A percentile compares a stretch with the other conserved stretches of the same genome.
These are phyloP conservation scores for Phialemoniopsis sp. DNA, from an alignment of 2,329 filamentous ascomycete species.

Conservation along the genomic window DNA sequence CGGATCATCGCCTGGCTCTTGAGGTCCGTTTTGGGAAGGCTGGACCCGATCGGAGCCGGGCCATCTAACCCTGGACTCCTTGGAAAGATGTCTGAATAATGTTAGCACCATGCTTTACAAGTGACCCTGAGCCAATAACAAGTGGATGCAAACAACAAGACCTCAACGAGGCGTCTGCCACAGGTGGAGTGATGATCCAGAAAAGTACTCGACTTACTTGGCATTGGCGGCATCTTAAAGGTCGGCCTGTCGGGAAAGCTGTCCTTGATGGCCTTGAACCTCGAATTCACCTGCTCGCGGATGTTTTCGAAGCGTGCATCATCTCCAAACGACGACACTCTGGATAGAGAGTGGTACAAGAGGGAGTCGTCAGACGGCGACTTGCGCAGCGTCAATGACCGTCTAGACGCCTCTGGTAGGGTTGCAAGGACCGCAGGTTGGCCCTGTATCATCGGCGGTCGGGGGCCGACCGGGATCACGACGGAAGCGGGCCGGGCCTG, in stretches of 20 bases:
- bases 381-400: slow-evolving; percentile 43
- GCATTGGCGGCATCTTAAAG: slow-evolving; percentile 64
- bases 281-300: slow-evolving; percentile 79
- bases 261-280: slow-evolving; percentile 86
- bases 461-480: too few relatives aligned
- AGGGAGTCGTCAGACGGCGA: slow-evolving; percentile 76
- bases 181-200: too few relatives aligned
- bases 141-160: too few relatives aligned
- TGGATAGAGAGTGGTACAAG: slow-evolving; percentile 70
- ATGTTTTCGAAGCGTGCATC: slow-evolving; percentile 77
- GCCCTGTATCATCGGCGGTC: slow-evolving; percentile 7
- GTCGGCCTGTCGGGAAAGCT: slow-evolving; percentile 77
- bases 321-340: slow-evolving; percentile 79
- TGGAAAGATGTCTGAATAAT: slow-evolving; percentile 13
- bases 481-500: too few relatives aligned
- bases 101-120: slow-evolving; percentile 3
- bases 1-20: neutral
- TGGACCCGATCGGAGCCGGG: neutral
- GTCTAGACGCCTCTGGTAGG: slow-evolving; percentile 9
- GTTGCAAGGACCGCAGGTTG: slow-evolving; percentile 8
- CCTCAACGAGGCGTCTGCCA: too few relatives aligned
- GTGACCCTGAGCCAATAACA: too few relatives aligned
- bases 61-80: slow-evolving; percentile 8
- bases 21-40: neutral
- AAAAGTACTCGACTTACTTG: too few relatives aligned